Conservation (phyloP, 1,284 basidiomycete genomes). For the Apiotrichum siamense region DNA sequence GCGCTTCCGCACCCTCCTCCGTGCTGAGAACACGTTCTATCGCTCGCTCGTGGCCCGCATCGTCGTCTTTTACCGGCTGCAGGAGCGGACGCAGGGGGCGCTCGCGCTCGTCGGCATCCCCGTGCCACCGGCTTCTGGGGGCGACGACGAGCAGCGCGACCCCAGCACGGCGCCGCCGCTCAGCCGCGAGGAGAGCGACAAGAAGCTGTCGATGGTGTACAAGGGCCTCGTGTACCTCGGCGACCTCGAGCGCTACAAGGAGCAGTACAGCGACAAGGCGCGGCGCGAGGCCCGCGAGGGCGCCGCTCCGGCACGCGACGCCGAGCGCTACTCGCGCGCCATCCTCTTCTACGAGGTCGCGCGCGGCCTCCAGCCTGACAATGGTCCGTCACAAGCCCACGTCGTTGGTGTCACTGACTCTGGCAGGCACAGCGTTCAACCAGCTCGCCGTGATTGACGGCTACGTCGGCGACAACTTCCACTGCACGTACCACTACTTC, state of each 20-base stretch:
- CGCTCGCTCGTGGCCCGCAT: slow-evolving; percentile 65
- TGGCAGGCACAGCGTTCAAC: slow-evolving; percentile 80
- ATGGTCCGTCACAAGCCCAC: slow-evolving; percentile 48
- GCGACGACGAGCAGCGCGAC: slow-evolving; percentile 21
- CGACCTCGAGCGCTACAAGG: slow-evolving; percentile 87
- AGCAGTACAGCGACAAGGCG: slow-evolving; percentile 58
- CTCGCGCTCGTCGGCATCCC: slow-evolving; percentile 58
- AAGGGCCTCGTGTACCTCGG: slow-evolving; percentile 88
- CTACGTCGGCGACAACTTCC: slow-evolving; percentile 75
- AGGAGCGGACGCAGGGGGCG: slow-evolving; percentile 26
- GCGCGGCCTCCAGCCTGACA: slow-evolving; percentile 66
- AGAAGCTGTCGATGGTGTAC: slow-evolving; percentile 65
- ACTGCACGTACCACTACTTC: slow-evolving; percentile 78
- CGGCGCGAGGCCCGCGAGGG: slow-evolving; percentile 26
- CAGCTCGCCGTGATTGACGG: slow-evolving; percentile 89
- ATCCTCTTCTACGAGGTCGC: slow-evolving; percentile 79
- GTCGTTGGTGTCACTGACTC: not conserved
- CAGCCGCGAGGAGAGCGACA: slow-evolving; percentile 54
- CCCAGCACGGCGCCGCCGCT: slow-evolving; percentile 46
- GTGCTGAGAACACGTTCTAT: slow-evolving; percentile 84
- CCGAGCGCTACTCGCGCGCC: slow-evolving; percentile 58
- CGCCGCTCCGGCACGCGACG: not conserved
- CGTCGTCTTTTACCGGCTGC: slow-evolving; percentile 56
- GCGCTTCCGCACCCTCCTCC: slow-evolving; percentile 77
- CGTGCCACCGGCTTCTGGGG: too few species aligned